phyloP scores from a whole-genome alignment of 2,329 filamentous ascomycete species.

The Aureobasidium uvarum region DNA sequence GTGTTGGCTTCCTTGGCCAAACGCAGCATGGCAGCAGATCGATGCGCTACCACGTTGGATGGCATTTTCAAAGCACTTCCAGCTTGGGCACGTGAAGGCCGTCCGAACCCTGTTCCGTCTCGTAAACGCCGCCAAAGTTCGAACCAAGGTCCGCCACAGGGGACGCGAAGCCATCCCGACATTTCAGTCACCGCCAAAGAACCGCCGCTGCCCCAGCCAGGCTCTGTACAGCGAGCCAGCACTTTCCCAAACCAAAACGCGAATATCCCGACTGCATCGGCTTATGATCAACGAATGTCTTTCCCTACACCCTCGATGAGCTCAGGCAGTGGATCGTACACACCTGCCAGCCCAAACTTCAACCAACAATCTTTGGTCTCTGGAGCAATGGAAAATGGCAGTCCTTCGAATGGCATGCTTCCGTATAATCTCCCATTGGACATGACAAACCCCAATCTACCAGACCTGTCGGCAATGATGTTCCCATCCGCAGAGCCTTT shows the following conservation, averaged over 20 bases:
- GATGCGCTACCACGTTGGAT: conserved; percentile 76
- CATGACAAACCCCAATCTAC: conserved; percentile 49
- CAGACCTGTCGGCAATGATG: conserved; percentile 75
- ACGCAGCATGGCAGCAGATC: conserved; percentile 83
- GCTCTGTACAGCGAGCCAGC: conserved; percentile 34
- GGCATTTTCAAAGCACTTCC: conserved; percentile 81
- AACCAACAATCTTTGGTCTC: neutral
- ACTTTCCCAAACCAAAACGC: conserved; percentile 42
- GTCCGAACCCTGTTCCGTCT: conserved; percentile 43
- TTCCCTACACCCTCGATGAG: conserved; percentile 18
- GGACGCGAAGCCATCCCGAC: conserved; percentile 28
- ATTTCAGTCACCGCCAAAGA: conserved; percentile 23
- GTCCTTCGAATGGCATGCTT: conserved; percentile 25
- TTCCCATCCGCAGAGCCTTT: conserved; percentile 76
- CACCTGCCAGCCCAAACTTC: conserved; percentile 26
- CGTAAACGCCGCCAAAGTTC: conserved; percentile 49
- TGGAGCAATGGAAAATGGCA: neutral
- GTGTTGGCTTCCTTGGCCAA: conserved; percentile 76
- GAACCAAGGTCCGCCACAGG: conserved; percentile 7
- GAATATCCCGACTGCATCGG: neutral
- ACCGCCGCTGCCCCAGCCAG: conserved; percentile 3
- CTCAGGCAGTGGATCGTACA: conserved; percentile 26
- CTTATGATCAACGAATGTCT: conserved; percentile 23
- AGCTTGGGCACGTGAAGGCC: conserved; percentile 50
- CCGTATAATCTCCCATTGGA: conserved; percentile 20